These are phyloP conservation scores for Sclerotinia nivalis DNA, from an alignment of 2,329 filamentous ascomycete genomes.

Conservation along the genomic window DNA sequence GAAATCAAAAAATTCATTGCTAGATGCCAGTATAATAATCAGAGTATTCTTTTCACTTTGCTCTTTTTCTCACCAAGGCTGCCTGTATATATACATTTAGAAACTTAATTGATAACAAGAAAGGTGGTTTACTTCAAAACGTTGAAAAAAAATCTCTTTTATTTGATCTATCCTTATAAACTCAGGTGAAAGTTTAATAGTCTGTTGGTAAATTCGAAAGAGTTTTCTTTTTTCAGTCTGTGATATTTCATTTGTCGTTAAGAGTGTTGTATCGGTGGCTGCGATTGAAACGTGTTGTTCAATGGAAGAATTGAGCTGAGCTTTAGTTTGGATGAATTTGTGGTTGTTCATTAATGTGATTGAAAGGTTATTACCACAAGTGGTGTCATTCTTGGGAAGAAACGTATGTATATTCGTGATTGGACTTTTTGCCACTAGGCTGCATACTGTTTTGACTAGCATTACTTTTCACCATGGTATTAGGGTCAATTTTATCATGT, in stretches of 20 bases:
- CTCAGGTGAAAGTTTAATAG: slow-evolving; percentile 1
- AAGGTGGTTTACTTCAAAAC: slow-evolving; percentile 6
- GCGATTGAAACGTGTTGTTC: slow-evolving; percentile 2
- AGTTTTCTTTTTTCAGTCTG: background rate
- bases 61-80: background rate
- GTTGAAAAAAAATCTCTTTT: slow-evolving; percentile 1
- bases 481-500: slow-evolving; percentile 2
- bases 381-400: slow-evolving; percentile 1
- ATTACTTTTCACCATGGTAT: background rate
- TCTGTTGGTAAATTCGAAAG: slow-evolving; percentile 7
- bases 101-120: background rate
- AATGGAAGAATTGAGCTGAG: background rate
- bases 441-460: background rate
- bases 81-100: background rate
- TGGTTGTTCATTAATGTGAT: background rate
- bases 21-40: slow-evolving; percentile 2
- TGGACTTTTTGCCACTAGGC: background rate
- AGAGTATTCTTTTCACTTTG: slow-evolving; percentile 1
- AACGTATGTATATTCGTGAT: background rate
- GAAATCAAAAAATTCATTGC: background rate
- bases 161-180: background rate
- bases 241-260: background rate
- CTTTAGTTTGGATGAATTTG: background rate
- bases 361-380: slow-evolving; percentile 4
- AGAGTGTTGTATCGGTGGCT: background rate